Evolutionary conservation across 208 protist species (phyloP).

Genomic region (Vickermania ingenoplastis): DNA sequence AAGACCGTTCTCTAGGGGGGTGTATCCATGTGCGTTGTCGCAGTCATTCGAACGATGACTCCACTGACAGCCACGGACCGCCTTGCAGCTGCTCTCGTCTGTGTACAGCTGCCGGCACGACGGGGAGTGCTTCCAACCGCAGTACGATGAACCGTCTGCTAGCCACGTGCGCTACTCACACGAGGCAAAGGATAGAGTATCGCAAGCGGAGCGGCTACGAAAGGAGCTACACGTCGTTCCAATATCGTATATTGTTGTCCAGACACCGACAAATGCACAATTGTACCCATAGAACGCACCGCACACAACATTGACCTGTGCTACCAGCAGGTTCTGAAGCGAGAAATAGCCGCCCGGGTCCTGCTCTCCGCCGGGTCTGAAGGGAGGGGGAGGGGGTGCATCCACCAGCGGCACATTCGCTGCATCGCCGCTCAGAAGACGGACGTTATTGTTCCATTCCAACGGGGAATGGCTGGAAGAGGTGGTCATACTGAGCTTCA

Average conservation of each 20-base stretch:
- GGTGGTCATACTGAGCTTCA: no score
- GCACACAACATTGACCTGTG: no score
- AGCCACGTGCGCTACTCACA: slow-evolving; percentile 4
- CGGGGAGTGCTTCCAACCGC: background rate
- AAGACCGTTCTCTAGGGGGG: slow-evolving; percentile 7
- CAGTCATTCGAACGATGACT: slow-evolving; percentile 4
- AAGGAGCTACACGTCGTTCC: slow-evolving; percentile 11
- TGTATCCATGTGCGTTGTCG: slow-evolving; percentile 11
- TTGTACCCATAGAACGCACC: slow-evolving; percentile 12
- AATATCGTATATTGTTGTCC: slow-evolving; percentile 8
- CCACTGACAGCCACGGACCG: slow-evolving; percentile 8
- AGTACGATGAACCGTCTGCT: background rate
- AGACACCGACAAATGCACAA: slow-evolving; percentile 19
- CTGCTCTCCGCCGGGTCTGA: no score
- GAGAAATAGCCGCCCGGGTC: no score
- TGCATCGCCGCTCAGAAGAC: no score
- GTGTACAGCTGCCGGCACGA: background rate
- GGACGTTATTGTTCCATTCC: no score
- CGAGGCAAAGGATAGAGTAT: slow-evolving; percentile 3
- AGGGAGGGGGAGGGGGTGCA: no score
- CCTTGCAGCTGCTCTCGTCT: background rate
- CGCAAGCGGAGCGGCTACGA: slow-evolving; percentile 1
- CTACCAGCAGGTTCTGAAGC: no score
- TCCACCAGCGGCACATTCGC: no score
- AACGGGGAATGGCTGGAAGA: no score